Conservation (phyloP, 2,329 filamentous ascomycete species). For the Penicillium polonicum region DNA sequence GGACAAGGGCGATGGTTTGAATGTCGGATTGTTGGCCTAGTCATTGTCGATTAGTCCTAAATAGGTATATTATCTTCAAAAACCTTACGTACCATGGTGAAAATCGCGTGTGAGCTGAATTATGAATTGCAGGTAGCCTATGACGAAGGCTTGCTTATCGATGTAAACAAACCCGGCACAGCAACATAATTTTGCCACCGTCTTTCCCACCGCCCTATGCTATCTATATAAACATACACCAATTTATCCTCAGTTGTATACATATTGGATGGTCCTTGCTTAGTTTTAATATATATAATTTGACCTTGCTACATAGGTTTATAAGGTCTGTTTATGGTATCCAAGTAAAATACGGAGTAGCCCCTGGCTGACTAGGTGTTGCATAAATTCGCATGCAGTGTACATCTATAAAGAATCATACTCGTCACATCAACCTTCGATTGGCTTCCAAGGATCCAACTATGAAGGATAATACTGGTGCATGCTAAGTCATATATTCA, state of each 20-base stretch:
- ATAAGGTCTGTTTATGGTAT: not conserved
- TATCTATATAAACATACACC: not conserved
- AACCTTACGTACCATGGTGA: conserved; percentile 1
- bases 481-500: too few species aligned
- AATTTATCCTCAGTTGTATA: not conserved
- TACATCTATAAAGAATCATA: not conserved
- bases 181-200: conserved; percentile 4
- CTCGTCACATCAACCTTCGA: not conserved
- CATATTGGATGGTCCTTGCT: not conserved
- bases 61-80: not conserved
- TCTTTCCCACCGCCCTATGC: not conserved
- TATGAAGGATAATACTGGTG: too few species aligned
- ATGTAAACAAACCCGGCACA: conserved; percentile 18
- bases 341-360: too few species aligned
- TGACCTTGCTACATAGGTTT: too few species aligned
- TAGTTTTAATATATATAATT: not conserved
- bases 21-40: conserved; percentile 56
- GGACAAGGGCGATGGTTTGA: conserved; percentile 70
- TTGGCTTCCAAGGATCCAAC: not conserved
- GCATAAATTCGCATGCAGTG: not conserved
- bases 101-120: not conserved
- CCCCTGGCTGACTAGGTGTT: not conserved
- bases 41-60: not conserved
- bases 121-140: conserved; percentile 6
- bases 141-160: conserved; percentile 8